Conservation (phyloP, 441 rosid species). For the Lepidium campestre region DNA sequence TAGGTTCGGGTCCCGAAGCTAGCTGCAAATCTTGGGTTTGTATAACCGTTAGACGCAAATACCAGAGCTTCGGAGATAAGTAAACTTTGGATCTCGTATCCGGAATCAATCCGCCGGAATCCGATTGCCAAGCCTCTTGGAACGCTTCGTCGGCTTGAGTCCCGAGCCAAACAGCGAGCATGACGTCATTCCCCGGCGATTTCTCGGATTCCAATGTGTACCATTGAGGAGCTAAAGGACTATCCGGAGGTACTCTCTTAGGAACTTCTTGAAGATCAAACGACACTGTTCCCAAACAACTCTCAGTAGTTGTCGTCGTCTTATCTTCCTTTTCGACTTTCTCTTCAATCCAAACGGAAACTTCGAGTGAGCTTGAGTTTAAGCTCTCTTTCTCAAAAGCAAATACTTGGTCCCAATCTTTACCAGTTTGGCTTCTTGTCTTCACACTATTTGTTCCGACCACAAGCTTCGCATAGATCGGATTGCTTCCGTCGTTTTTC, state of each 20-base stretch:
- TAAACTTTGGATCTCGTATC: constrained; percentile 70
- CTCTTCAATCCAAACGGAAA: constrained; percentile 65
- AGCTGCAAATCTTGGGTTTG: constrained; percentile 74
- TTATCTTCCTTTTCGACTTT: constrained; percentile 44
- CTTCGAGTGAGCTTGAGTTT: constrained; percentile 63
- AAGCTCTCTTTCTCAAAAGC: constrained; percentile 66
- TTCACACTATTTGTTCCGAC: constrained; percentile 74
- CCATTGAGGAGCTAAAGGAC: constrained; percentile 74
- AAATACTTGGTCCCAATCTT: constrained; percentile 76
- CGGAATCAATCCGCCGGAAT: constrained; percentile 66
- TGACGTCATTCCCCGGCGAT: constrained; percentile 51
- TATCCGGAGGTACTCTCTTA: constrained; percentile 66
- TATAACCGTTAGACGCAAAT: constrained; percentile 69
- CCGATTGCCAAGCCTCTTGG: constrained; percentile 75
- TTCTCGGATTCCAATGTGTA: constrained; percentile 60
- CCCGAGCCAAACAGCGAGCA: constrained; percentile 63
- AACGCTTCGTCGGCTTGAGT: constrained; percentile 73
- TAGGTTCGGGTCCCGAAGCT: constrained; percentile 40
- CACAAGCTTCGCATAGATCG: constrained; percentile 59
- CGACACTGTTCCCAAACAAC: constrained; percentile 54
- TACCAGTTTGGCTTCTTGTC: constrained; percentile 56
- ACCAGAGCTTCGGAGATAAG: constrained; percentile 71
- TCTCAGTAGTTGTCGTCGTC: constrained; percentile 28
- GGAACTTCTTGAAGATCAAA: constrained; percentile 71
- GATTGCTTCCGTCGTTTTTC: constrained; percentile 30